Conservation (phyloP, 768 basidiomycete species). For the Calocybe cyanea region DNA sequence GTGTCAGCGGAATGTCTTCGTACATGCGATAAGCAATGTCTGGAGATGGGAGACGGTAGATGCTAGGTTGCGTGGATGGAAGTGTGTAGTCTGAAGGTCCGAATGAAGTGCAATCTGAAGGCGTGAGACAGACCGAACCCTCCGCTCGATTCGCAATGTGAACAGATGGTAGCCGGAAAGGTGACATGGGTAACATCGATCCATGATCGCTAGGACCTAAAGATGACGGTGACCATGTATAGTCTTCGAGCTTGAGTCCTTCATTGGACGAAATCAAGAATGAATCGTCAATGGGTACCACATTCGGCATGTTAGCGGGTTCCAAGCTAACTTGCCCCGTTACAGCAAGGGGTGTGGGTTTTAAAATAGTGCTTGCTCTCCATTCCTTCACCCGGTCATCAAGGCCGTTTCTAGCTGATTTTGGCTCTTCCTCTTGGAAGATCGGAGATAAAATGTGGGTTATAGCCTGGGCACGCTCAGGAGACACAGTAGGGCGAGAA, state of each 20-base stretch:
- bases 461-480: conserved; percentile 20
- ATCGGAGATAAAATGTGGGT: conserved; percentile 53
- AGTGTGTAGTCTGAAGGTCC: conserved; percentile 49
- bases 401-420: conserved; percentile 47
- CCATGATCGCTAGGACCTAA: conserved; percentile 53
- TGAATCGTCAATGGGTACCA: conserved; percentile 29
- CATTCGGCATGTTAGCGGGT: conserved; percentile 48
- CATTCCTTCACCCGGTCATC: conserved; percentile 61
- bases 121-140: conserved; percentile 57
- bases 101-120: conserved; percentile 52
- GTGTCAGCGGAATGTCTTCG: conserved; percentile 51
- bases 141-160: conserved; percentile 49
- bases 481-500: conserved; percentile 21
- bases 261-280: conserved; percentile 26
- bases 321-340: conserved; percentile 49
- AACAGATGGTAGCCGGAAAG: conserved; percentile 44
- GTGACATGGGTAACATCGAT: conserved; percentile 33
- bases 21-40: conserved; percentile 55
- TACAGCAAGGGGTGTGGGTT: conserved; percentile 43
- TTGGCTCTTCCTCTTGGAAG: conserved; percentile 57
- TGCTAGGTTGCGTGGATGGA: conserved; percentile 30
- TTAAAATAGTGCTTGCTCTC: conserved; percentile 53
- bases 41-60: conserved; percentile 46
- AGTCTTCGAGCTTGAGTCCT: conserved; percentile 61
- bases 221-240: conserved; percentile 67